Evolutionary conservation across 495 filamentous ascomycete species (phyloP).

Genomic region (Xylaria castorea): DNA sequence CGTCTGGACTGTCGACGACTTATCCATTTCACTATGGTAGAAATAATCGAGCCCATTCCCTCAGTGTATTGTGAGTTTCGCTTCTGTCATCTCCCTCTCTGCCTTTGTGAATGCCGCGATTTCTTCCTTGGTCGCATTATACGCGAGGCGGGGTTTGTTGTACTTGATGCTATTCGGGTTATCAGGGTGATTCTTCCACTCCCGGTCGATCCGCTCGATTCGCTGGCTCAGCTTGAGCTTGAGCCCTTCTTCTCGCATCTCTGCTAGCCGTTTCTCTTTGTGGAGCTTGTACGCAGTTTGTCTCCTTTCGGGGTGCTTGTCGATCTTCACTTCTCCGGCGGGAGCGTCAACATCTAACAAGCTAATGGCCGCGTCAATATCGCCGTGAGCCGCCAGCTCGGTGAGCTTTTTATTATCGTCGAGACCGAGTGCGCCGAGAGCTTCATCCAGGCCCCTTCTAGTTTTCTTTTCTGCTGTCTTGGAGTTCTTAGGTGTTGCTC

Average conservation of each 20-base stretch:
- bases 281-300: conserved; percentile 88
- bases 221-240: conserved; percentile 82
- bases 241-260: conserved; percentile 81
- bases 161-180: conserved; percentile 70
- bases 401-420: conserved; percentile 47
- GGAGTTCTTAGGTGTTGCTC: conserved; percentile 64
- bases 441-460: conserved; percentile 32
- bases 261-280: conserved; percentile 81
- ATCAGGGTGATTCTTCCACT: conserved; percentile 90
- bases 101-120: conserved; percentile 65
- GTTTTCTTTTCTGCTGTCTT: conserved; percentile 72
- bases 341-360: conserved; percentile 59
- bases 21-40: neutral
- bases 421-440: neutral
- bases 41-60: neutral
- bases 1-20: neutral
- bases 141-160: conserved; percentile 74
- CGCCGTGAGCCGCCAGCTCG: conserved; percentile 71
- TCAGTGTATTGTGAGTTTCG: conserved; percentile 6
- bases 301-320: conserved; percentile 83
- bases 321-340: conserved; percentile 65
- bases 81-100: conserved; percentile 79
- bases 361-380: conserved; percentile 87
- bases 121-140: conserved; percentile 83
- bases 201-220: conserved; percentile 78